Base-by-base conservation (phyloP, 176 grass and related monocot species). In the Saccharum officinarum region DNA sequence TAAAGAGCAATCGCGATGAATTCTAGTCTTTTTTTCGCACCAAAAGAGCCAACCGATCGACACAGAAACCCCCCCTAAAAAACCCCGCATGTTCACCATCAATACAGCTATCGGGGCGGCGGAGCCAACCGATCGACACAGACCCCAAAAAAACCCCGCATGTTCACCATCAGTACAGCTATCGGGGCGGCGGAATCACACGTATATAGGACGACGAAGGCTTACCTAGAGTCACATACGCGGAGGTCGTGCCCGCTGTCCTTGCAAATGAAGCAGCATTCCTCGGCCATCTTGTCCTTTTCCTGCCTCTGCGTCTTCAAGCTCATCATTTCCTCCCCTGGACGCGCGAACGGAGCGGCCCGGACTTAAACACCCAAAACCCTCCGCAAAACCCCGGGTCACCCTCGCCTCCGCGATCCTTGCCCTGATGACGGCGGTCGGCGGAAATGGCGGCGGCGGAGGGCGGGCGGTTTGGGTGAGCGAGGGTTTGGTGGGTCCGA, bases 191-290 rank as follows among this genome's bases (percentile, higher is more conserved):
- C 3, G 46, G 23, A 37, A 50, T 38, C 44, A 16, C 20, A 62
- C 42, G 38, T 54, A 36, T 3, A 13, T 44, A 55, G 11, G 34
- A 36, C 34, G 34, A 36, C 34, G 4, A 36, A 36, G 34, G 34
- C 71, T 87, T 63, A 98, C 96, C 44, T 89, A 78, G 67, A 91
- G 66, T 89, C 89, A 69, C 96, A 95, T 5, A 88, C 70, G 50
- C 87, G 91, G 41, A 98, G 57, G 8, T 84, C 68, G 3, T 76
- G 67, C 37, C 93, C 89, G 69, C 81, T 84, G 78, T 95, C 96
- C 86, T 98, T 98, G 83, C 93, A 98, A 20, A 18, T 13, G 85
- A 98, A 98, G 78, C 96, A 95, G 40, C n/a, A 78, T 34, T 87
- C 86, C 80, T 94, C 96, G 22, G 83, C 76, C 15, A 89, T 66